A percentile compares a stretch with the other conserved stretches of the same genome.
Evolutionary conservation across 2,329 filamentous ascomycete species (phyloP).

Genomic region (Chaetomiaceae sp.): DNA sequence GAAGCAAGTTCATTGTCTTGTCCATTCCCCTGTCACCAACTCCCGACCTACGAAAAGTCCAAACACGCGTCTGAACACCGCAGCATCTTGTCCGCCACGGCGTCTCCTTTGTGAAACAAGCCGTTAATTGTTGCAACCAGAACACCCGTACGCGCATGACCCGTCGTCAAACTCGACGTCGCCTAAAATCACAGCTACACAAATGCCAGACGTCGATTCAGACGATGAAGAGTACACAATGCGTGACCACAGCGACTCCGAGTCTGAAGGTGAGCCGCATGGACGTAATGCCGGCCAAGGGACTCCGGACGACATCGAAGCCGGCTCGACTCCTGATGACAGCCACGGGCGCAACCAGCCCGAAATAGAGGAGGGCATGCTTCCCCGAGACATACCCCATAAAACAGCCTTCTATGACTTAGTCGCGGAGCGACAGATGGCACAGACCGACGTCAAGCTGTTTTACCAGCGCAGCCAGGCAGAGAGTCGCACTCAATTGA

Average conservation of each 20-base stretch:
- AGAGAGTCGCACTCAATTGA: slow-evolving; percentile 40
- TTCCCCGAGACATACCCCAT: slow-evolving; percentile 56
- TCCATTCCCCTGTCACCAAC: neutral
- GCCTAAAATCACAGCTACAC: slow-evolving; percentile 31
- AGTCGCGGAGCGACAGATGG: slow-evolving; percentile 89
- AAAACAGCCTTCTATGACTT: slow-evolving; percentile 91
- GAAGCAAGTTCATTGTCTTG: neutral
- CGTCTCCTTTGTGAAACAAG: slow-evolving; percentile 13
- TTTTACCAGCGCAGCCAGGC: slow-evolving; percentile 89
- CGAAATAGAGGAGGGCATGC: slow-evolving; percentile 51
- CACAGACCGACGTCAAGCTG: slow-evolving; percentile 87
- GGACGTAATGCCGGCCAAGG: neutral
- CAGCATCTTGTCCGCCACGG: neutral
- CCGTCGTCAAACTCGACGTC: slow-evolving; percentile 35
- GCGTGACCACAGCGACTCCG: slow-evolving; percentile 33
- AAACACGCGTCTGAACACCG: neutral
- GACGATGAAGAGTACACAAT: slow-evolving; percentile 36
- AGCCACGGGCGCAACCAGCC: slow-evolving; percentile 10
- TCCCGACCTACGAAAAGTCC: neutral
- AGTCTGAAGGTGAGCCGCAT: slow-evolving; percentile 31
- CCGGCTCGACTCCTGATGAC: slow-evolving; percentile 4
- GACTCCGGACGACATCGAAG: slow-evolving; percentile 1
- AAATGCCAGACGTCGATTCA: slow-evolving; percentile 34
- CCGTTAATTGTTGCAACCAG: slow-evolving; percentile 22
- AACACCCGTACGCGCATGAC: slow-evolving; percentile 27